Conservation (phyloP, 2,329 filamentous ascomycete genomes). For the Magnaporthiopsis poae region DNA sequence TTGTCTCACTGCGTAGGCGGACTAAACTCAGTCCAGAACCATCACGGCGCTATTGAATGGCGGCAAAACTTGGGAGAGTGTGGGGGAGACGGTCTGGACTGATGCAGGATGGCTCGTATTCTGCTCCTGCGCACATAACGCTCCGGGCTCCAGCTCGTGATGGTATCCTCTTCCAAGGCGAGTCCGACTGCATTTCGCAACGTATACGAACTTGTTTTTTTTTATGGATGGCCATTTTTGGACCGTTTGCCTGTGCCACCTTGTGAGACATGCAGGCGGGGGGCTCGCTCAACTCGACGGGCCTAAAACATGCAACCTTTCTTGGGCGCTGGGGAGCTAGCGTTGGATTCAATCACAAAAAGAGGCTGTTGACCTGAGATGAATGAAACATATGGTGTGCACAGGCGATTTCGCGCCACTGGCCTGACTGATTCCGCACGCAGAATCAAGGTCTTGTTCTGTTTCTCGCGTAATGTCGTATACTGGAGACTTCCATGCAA, state of each 20-base stretch:
- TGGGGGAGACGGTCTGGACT: neutral
- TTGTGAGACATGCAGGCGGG: neutral
- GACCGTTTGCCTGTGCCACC: neutral
- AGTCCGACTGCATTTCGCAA: neutral
- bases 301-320: neutral
- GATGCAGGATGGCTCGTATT: neutral
- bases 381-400: neutral
- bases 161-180: neutral
- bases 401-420: neutral
- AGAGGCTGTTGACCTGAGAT: neutral
- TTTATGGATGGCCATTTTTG: neutral
- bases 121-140: neutral
- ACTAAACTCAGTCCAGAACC: neutral
- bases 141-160: neutral
- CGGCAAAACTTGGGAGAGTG: neutral
- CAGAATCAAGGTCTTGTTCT: neutral
- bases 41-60: neutral
- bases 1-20: neutral
- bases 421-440: too few relatives aligned
- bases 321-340: neutral
- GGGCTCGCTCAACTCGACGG: neutral
- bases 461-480: neutral
- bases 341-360: neutral
- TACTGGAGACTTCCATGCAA: neutral
- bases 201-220: neutral